Base-by-base conservation (phyloP, 139 green algal species). In the Bryopsis sp. region DNA sequence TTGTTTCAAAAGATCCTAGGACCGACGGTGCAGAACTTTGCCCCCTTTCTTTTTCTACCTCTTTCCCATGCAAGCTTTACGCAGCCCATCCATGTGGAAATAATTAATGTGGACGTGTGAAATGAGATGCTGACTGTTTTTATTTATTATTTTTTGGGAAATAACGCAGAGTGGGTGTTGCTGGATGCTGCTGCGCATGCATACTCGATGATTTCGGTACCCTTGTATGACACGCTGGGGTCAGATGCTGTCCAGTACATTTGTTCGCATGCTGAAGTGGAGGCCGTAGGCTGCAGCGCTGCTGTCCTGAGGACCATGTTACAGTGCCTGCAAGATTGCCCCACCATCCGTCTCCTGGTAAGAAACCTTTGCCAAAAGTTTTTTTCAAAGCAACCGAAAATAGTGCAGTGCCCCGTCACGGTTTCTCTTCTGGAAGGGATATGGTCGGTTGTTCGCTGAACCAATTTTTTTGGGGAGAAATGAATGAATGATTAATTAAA, bases 181-280 rank as follows among this genome's bases (percentile, higher is more conserved):
- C 74, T 90, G 32, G 93, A 98, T 71, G 72, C 74, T 3, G 94
- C 92, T 2, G 80, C 84, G 38, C 83, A 93, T 70, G 85, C 93
- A 0, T 96, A 96, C 81, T 79, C 74, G 64, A 86, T 96, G 75
- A 78, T 88, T 1, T 84, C 85, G 19, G 94, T 99, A 39, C 94
- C 94, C 28, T 82, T 99, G 67, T 99, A 99, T 74, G 93, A 98
- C 78, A 98, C 93, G 0, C 74, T 98, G 59, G 93, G 92, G 0
- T 88, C 92, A 0, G 94, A 98, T 72, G 82, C 85, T 1, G 94
- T 97, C 39, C 73, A 89, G 71, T 98, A 94, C 82, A 98, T 99
- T 69, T 84, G 77, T 68, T 92, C 92, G 69, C 94, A 99, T 68
- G 92, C 90, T 15, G 91, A 97, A 78, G 74, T 97, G 64, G 64